Conservation (phyloP, 805 yeast species). For the Myxozyma melibiosi region DNA sequence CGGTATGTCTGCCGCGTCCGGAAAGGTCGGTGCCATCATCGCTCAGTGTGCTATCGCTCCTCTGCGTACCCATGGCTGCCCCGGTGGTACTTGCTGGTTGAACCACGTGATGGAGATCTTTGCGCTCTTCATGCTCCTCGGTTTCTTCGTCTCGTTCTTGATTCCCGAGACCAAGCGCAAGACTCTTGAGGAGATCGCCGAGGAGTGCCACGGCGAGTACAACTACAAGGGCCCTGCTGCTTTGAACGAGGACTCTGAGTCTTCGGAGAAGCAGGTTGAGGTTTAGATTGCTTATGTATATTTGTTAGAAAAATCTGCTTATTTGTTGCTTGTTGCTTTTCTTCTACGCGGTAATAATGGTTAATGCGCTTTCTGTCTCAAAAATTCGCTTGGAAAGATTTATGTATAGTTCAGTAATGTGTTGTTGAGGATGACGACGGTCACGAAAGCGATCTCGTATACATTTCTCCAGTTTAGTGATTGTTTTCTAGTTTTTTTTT, state of each 20-base stretch:
- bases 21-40: constrained; percentile 90
- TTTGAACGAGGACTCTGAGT: constrained; percentile 9
- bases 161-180: constrained; percentile 90
- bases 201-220: constrained; percentile 75
- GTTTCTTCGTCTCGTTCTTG: constrained; percentile 64
- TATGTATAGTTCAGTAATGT: no score
- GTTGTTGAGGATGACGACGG: no score
- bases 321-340: not conserved
- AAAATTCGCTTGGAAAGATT: not conserved
- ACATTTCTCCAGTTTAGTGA: not conserved
- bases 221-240: constrained; percentile 6
- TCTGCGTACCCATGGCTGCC: constrained; percentile 75
- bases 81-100: constrained; percentile 72
- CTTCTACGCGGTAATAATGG: not conserved
- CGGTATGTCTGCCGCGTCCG: constrained; percentile 90
- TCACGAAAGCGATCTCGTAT: not conserved
- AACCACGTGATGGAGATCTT: constrained; percentile 93
- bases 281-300: not conserved
- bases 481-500: not conserved
- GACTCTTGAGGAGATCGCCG: constrained; percentile 83
- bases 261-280: constrained; percentile 17
- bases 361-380: not conserved
- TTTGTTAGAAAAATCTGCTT: not conserved
- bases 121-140: constrained; percentile 87
- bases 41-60: constrained; percentile 62